phyloP scores from a whole-genome alignment of 2,329 filamentous ascomycete genomes.

The Phialophora tarda region DNA sequence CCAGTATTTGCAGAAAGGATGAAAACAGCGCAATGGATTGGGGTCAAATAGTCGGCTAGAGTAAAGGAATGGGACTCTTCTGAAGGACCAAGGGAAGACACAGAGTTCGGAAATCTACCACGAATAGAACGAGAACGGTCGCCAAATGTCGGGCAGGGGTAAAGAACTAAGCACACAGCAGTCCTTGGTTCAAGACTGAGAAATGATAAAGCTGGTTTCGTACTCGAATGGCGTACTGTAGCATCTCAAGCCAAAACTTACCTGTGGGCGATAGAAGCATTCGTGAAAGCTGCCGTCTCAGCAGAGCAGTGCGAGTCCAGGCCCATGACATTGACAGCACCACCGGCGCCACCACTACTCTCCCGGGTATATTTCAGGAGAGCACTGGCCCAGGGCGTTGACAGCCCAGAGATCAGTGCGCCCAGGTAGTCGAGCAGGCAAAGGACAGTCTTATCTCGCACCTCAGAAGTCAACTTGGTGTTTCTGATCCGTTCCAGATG shows the following conservation, averaged over 20 bases:
- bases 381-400: constrained; percentile 11
- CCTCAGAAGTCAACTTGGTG: constrained; percentile 8
- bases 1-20: no score
- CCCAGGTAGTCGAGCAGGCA: constrained; percentile 22
- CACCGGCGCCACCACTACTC: no score
- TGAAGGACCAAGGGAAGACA: no score
- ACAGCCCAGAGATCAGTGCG: constrained; percentile 17
- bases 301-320: constrained; percentile 10
- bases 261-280: constrained; percentile 26
- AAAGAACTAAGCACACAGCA: no score
- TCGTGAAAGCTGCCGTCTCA: constrained; percentile 23
- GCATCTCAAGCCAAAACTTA: background rate
- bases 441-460: constrained; percentile 16
- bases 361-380: constrained; percentile 9
- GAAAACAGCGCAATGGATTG: no score
- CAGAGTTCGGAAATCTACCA: no score
- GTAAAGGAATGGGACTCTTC: no score
- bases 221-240: no score
- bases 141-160: no score
- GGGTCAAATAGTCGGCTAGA: no score
- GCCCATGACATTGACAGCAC: constrained; percentile 13
- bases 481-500: constrained; percentile 10
- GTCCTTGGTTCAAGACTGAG: background rate
- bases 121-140: no score
- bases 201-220: background rate